Percentiles rank a stretch among this genome's conserved stretches.
phyloP scores from a whole-genome alignment of 208 protist species.

The Trichomonas vaginalis region DNA sequence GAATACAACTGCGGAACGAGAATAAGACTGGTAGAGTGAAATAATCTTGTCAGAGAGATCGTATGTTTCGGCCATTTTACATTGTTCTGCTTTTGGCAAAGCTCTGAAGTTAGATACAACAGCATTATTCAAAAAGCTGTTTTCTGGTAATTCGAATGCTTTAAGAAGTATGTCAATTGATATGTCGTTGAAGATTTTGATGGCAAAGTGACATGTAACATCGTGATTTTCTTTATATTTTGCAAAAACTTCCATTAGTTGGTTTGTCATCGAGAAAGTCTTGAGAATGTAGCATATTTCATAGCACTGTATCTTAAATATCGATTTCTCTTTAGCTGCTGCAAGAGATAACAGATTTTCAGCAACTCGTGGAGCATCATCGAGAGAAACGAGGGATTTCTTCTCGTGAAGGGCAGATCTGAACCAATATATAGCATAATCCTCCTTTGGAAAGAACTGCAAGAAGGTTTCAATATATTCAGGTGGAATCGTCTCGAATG shows the following conservation, averaged over 20 bases:
- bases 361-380: background rate
- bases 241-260: background rate
- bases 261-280: background rate
- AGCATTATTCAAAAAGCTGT: background rate
- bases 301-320: background rate
- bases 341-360: background rate
- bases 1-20: background rate
- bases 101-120: background rate
- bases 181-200: background rate
- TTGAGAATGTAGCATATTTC: background rate
- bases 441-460: background rate
- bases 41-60: background rate
- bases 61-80: background rate
- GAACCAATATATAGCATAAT: background rate
- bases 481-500: background rate
- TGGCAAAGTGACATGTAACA: background rate
- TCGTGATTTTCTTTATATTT: background rate
- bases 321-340: background rate
- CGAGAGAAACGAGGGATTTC: background rate
- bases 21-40: background rate
- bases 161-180: background rate
- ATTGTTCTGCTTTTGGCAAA: background rate
- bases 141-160: background rate
- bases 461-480: background rate
- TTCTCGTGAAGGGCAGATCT: background rate